Evolutionary conservation across 768 basidiomycete species (phyloP).

Genomic region (Naganishia vishniacii): DNA sequence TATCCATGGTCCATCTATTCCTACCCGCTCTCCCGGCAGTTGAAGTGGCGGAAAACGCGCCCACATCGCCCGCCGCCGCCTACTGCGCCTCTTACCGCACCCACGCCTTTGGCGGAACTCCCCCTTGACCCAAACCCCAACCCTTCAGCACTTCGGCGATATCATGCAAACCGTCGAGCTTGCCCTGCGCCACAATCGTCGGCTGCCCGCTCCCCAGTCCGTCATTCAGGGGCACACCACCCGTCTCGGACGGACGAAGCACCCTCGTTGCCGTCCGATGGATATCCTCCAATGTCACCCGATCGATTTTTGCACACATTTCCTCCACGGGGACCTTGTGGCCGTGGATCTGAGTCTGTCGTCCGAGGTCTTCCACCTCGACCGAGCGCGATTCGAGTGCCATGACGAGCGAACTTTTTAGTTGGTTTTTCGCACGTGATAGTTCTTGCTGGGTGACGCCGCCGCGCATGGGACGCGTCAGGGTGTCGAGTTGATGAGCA

Average conservation of each 20-base stretch:
- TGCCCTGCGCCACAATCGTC: slow-evolving; percentile 78
- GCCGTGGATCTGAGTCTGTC: slow-evolving; percentile 83
- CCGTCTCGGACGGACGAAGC: slow-evolving; percentile 51
- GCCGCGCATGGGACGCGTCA: slow-evolving; percentile 56
- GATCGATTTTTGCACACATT: slow-evolving; percentile 82
- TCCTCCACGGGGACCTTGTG: slow-evolving; percentile 80
- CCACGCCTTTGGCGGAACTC: slow-evolving; percentile 23
- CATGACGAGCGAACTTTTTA: slow-evolving; percentile 89
- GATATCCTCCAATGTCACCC: slow-evolving; percentile 63
- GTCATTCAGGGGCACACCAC: slow-evolving; percentile 35
- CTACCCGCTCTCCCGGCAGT: too few relatives aligned
- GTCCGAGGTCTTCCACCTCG: slow-evolving; percentile 63
- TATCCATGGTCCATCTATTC: too few relatives aligned
- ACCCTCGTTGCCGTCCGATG: slow-evolving; percentile 69
- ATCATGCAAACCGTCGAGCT: slow-evolving; percentile 59
- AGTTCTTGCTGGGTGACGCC: slow-evolving; percentile 59
- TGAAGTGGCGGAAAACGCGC: too few relatives aligned
- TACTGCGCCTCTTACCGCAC: slow-evolving; percentile 1
- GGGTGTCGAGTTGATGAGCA: slow-evolving; percentile 75
- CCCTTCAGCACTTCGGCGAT: slow-evolving; percentile 36
- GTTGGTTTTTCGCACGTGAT: slow-evolving; percentile 84
- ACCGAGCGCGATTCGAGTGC: slow-evolving; percentile 69
- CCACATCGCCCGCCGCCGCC: too few relatives aligned
- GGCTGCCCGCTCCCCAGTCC: slow-evolving; percentile 55
- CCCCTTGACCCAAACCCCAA: slow-evolving; percentile 41